These are phyloP conservation scores for Metschnikowia vanudenii DNA, from an alignment of 805 yeast genomes.

Conservation along the genomic window DNA sequence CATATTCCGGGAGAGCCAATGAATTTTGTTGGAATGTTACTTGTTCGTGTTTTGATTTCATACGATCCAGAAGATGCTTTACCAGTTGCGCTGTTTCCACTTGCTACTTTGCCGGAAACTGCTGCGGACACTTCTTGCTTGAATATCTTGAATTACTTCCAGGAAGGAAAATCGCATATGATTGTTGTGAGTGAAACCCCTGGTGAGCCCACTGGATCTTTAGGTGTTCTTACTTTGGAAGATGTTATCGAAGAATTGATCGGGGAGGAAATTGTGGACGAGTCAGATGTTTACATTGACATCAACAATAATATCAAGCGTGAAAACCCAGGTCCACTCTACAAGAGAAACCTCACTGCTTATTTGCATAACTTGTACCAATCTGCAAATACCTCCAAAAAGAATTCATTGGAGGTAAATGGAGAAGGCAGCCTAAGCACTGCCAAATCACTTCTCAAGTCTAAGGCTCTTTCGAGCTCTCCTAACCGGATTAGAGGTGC, in stretches of 20 bases:
- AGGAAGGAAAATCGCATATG: conserved; percentile 98
- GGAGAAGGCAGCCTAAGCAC: conserved; percentile 3
- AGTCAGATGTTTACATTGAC: conserved; percentile 90
- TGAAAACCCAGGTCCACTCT: conserved; percentile 70
- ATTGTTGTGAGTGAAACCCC: conserved; percentile 85
- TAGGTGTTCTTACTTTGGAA: conserved; percentile 90
- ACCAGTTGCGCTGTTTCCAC: conserved; percentile 89
- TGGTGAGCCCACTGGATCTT: conserved; percentile 78
- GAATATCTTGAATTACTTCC: conserved; percentile 92
- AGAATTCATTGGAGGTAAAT: conserved; percentile 39
- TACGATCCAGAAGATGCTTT: conserved; percentile 96
- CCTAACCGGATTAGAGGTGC: conserved; percentile 14
- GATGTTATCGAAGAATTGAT: conserved; percentile 98
- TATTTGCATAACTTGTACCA: conserved; percentile 62
- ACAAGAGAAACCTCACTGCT: conserved; percentile 65
- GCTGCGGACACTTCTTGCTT: conserved; percentile 87
- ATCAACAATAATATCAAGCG: conserved; percentile 84
- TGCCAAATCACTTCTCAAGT: conserved; percentile 1
- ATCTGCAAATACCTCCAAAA: conserved; percentile 34
- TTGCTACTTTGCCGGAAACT: conserved; percentile 96
- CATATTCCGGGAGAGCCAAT: conserved; percentile 85
- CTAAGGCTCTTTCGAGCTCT: conserved; percentile 14
- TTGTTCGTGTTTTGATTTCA: conserved; percentile 87
- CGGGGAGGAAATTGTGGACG: conserved; percentile 97
- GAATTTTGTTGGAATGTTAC: conserved; percentile 91